Percentiles rank a stretch among this genome's conserved stretches.
Evolutionary conservation across 2,329 filamentous ascomycete genomes (phyloP).

Genomic region (Colletotrichum lentis): DNA sequence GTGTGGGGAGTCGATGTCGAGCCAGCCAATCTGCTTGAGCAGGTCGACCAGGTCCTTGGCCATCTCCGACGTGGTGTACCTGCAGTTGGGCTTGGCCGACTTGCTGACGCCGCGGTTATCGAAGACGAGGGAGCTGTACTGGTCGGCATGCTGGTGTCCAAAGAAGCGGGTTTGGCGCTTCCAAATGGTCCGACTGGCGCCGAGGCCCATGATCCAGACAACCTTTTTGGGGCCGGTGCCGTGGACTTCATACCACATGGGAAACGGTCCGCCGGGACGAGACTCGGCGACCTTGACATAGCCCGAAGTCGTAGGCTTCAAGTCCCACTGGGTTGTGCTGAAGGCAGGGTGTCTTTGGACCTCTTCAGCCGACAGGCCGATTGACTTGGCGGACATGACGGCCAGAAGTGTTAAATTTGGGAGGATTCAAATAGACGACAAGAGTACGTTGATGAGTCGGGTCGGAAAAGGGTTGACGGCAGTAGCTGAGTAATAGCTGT

Average conservation of each 20-base stretch:
- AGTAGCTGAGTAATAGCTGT: too few relatives aligned
- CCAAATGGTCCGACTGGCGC: slow-evolving; percentile 21
- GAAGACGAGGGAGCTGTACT: slow-evolving; percentile 69
- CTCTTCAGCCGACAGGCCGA: slow-evolving; percentile 10
- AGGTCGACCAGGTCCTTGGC: slow-evolving; percentile 71
- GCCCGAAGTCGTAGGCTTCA: slow-evolving; percentile 11
- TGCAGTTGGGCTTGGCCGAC: slow-evolving; percentile 69
- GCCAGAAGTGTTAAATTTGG: too few relatives aligned
- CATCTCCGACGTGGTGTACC: slow-evolving; percentile 77
- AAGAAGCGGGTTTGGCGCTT: slow-evolving; percentile 73
- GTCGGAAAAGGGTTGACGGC: neutral
- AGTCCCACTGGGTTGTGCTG: slow-evolving; percentile 12
- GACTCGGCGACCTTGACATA: slow-evolving; percentile 10
- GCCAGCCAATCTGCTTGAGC: slow-evolving; percentile 66
- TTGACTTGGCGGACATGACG: slow-evolving; percentile 4
- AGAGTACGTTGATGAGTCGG: neutral
- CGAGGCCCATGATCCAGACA: slow-evolving; percentile 33
- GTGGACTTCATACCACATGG: slow-evolving; percentile 28
- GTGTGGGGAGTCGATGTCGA: slow-evolving; percentile 30
- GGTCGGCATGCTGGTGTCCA: slow-evolving; percentile 64
- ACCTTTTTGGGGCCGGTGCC: slow-evolving; percentile 18
- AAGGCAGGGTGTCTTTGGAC: slow-evolving; percentile 19
- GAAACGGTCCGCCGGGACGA: slow-evolving; percentile 18
- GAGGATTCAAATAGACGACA: neutral
- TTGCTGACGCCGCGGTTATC: slow-evolving; percentile 75